Percentiles rank a stretch among this genome's conserved stretches.
Evolutionary conservation across 2,329 filamentous ascomycete genomes (phyloP).

Genomic region (Chrysosporium keratinophilum): DNA sequence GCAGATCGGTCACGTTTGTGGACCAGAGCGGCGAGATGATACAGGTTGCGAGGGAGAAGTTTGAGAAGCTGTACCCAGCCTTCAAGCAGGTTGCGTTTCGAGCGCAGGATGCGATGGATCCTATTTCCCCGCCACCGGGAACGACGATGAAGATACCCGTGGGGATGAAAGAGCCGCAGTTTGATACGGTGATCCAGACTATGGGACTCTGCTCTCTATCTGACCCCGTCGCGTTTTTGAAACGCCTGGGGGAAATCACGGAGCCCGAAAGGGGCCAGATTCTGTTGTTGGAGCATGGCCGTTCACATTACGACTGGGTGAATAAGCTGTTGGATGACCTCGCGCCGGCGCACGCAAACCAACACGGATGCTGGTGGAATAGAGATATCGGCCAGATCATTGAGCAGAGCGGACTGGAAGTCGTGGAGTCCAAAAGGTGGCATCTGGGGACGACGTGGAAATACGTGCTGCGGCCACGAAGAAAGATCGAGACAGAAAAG

Average conservation of each 20-base stretch:
- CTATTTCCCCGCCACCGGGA: slow-evolving; percentile 16
- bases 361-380: slow-evolving; percentile 46
- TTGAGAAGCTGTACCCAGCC: slow-evolving; percentile 27
- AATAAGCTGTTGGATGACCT: slow-evolving; percentile 40
- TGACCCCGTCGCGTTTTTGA: slow-evolving; percentile 34
- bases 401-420: slow-evolving; percentile 38
- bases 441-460: slow-evolving; percentile 42
- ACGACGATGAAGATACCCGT: slow-evolving; percentile 5
- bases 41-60: slow-evolving; percentile 37
- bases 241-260: slow-evolving; percentile 32
- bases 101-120: slow-evolving; percentile 29
- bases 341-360: slow-evolving; percentile 39
- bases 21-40: slow-evolving; percentile 42
- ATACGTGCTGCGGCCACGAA: slow-evolving; percentile 30
- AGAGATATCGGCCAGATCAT: slow-evolving; percentile 42
- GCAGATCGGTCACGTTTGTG: slow-evolving; percentile 38
- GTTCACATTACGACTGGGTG: slow-evolving; percentile 38
- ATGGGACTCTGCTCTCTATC: slow-evolving; percentile 43
- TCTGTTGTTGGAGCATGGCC: slow-evolving; percentile 41
- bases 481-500: slow-evolving; percentile 3
- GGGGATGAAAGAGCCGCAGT: slow-evolving; percentile 20
- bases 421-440: slow-evolving; percentile 38
- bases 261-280: slow-evolving; percentile 35
- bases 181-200: slow-evolving; percentile 41
- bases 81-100: slow-evolving; percentile 28